Evolutionary conservation across 1,284 basidiomycete genomes (phyloP).

Genomic region (Bjerkandera adusta): DNA sequence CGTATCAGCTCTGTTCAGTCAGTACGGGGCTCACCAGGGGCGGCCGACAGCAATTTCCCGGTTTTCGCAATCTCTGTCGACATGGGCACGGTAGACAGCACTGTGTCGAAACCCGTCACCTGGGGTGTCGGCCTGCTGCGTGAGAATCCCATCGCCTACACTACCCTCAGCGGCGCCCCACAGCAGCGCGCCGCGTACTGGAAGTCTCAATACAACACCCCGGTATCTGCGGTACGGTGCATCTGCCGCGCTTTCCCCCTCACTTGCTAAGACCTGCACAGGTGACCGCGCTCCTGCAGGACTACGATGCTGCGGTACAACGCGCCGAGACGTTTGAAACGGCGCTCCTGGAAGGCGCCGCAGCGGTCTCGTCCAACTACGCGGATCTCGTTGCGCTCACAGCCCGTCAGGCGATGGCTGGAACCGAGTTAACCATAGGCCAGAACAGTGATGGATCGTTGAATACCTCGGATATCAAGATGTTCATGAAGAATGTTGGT

Average conservation of each 20-base stretch:
- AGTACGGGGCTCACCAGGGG: too few species aligned
- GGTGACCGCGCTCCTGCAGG: constrained; percentile 23
- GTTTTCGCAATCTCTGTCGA: constrained; percentile 33
- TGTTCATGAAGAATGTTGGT: constrained; percentile 46
- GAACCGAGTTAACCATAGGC: constrained; percentile 32
- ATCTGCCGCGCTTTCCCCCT: neutral
- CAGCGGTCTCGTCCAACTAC: constrained; percentile 30
- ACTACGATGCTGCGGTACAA: constrained; percentile 19
- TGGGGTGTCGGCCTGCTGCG: constrained; percentile 33
- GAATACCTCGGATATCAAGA: constrained; percentile 36
- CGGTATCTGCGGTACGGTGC: constrained; percentile 18
- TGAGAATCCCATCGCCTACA: constrained; percentile 30
- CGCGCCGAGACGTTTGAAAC: constrained; percentile 21
- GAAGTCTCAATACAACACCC: constrained; percentile 17
- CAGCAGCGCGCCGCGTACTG: constrained; percentile 24
- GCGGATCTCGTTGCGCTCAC: constrained; percentile 36
- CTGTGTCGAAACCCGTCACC: constrained; percentile 25
- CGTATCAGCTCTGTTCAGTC: too few species aligned
- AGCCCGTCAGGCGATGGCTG: constrained; percentile 37
- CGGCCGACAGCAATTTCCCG: constrained; percentile 19
- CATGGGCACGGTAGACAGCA: constrained; percentile 30
- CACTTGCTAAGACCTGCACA: constrained; percentile 6
- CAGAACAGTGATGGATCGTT: constrained; percentile 28
- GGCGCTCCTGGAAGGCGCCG: constrained; percentile 17
- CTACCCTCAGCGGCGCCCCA: constrained; percentile 16